Evolutionary conservation across 2,329 filamentous ascomycete genomes (phyloP), one percentile per base, ranked within the genome.

Genomic region (Penicillium palitans): DNA sequence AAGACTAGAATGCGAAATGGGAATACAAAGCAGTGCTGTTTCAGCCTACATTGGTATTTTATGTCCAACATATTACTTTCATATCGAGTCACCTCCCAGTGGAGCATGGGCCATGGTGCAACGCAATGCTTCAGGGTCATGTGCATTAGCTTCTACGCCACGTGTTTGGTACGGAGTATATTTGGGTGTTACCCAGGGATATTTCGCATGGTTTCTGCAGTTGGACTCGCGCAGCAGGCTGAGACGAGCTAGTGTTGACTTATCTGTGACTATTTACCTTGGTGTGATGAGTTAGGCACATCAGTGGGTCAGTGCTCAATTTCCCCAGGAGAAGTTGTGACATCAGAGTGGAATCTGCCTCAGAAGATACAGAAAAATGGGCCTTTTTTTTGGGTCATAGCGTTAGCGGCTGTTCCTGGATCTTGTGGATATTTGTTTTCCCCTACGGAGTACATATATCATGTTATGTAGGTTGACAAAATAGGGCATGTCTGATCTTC

Each of bases 321-420:
- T 67, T 64, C 65, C 65, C 64, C 60, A 61, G 55, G 49, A 57
- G 40, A 37, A 50, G 8, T 33, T 25, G 64, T 66, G 65, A 66
- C 65, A 67, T 67, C 65, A 66, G 45, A 55, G 55, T 54, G 52
- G 42, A 46, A 54, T 54, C 29, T 37, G 35, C 35, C 24, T 15
- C 10, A 50, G 24, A 21, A 37, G 39, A 21, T 6, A 51, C 13
- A 35, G n/a, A 24, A 40, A 50, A 46, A 27, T 53, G 55, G 50
- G 27, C 25, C 29, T 13, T 55, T 8, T 61, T 64, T 35, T 61
- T 64, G 61, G 63, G 63, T 63, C 65, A 59, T 55, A 64, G 63
- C 62, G 58, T 49, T n/a, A 29, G 50, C 46, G 45, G 55, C 56
- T 45, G 54, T 52, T 52, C 46, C 47, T 60, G 56, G 15, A 33